Conservation (phyloP, 768 basidiomycete genomes). For the Asterophora parasitica region DNA sequence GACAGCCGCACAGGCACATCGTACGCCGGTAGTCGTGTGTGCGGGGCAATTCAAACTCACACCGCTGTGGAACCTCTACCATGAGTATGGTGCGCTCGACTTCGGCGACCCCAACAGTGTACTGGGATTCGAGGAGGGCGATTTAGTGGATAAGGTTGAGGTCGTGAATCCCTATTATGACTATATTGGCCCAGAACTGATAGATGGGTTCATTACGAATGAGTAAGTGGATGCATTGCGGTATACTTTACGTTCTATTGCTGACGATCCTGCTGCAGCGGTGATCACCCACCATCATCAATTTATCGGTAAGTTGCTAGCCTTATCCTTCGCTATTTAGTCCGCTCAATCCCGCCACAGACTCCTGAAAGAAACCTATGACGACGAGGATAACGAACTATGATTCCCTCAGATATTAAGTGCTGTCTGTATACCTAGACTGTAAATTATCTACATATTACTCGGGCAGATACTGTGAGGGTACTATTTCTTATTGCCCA, state of each 20-base stretch:
- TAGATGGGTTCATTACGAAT: slow-evolving; percentile 94
- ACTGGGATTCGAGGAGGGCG: slow-evolving; percentile 74
- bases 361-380: slow-evolving; percentile 90
- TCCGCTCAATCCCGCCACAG: slow-evolving; percentile 28
- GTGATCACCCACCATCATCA: slow-evolving; percentile 94
- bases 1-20: slow-evolving; percentile 82
- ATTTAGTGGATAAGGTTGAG: slow-evolving; percentile 81
- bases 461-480: neutral
- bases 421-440: slow-evolving; percentile 15
- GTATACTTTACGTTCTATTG: neutral
- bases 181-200: slow-evolving; percentile 87
- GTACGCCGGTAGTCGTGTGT: slow-evolving; percentile 89
- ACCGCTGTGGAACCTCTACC: slow-evolving; percentile 84
- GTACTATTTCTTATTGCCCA: slow-evolving; percentile 53
- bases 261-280: slow-evolving; percentile 42
- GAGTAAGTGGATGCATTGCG: slow-evolving; percentile 59
- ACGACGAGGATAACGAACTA: slow-evolving; percentile 88
- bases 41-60: slow-evolving; percentile 97
- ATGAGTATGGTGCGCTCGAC: slow-evolving; percentile 80
- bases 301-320: slow-evolving; percentile 63
- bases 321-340: neutral
- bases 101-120: slow-evolving; percentile 62
- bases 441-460: slow-evolving; percentile 20
- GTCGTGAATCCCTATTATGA: slow-evolving; percentile 97
- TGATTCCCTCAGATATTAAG: slow-evolving; percentile 28